Percentiles rank a stretch among this genome's conserved stretches.
These are phyloP conservation scores for Jaminaea rosea DNA, from an alignment of 1,284 basidiomycete species.

Conservation along the genomic window DNA sequence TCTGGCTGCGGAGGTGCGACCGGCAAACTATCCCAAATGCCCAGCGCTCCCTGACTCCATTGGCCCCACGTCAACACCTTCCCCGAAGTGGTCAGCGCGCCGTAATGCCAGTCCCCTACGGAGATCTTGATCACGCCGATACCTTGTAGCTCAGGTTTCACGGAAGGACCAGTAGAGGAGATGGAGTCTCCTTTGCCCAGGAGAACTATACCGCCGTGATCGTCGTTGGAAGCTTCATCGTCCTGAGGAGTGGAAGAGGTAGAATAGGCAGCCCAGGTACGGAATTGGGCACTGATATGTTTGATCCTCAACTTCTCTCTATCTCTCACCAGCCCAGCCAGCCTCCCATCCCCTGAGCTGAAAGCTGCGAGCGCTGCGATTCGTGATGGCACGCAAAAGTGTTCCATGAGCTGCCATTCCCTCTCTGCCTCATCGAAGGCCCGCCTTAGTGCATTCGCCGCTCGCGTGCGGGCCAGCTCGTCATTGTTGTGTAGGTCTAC, in stretches of 20 bases:
- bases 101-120: constrained; percentile 70
- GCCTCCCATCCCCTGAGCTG: constrained; percentile 5
- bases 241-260: constrained; percentile 55
- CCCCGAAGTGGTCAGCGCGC: constrained; percentile 68
- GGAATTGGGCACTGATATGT: constrained; percentile 75
- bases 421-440: constrained; percentile 50
- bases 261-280: constrained; percentile 69
- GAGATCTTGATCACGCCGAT: constrained; percentile 69
- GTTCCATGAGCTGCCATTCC: constrained; percentile 53
- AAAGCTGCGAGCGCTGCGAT: constrained; percentile 4
- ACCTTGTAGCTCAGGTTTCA: constrained; percentile 64
- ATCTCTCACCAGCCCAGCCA: neutral
- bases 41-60: constrained; percentile 68
- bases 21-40: constrained; percentile 54
- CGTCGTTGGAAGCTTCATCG: neutral
- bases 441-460: no score
- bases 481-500: neutral
- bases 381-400: constrained; percentile 7
- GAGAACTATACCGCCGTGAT: constrained; percentile 21
- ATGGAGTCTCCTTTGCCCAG: constrained; percentile 15
- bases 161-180: constrained; percentile 51
- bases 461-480: no score
- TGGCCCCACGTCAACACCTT: constrained; percentile 74
- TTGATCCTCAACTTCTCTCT: constrained; percentile 30
- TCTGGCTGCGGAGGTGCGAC: constrained; percentile 42